Evolutionary conservation across 2,329 filamentous ascomycete genomes (phyloP).

Genomic region (Colletotrichum melonis): DNA sequence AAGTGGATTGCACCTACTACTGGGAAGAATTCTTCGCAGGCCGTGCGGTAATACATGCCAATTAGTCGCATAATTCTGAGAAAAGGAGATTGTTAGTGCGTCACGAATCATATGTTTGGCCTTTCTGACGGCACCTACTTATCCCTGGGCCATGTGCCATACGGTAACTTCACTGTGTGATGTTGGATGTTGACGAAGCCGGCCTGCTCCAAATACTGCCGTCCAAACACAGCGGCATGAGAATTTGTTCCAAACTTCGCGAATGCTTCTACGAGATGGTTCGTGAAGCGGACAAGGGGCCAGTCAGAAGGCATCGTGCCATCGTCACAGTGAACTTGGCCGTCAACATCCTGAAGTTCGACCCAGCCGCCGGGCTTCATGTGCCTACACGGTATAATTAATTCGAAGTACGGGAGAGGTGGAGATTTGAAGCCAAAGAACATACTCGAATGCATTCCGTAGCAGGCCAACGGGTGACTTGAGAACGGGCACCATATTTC

Average conservation of each 20-base stretch:
- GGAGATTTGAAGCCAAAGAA: not conserved
- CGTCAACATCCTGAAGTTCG: slow-evolving; percentile 58
- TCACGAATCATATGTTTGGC: not conserved
- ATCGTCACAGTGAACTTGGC: slow-evolving; percentile 51
- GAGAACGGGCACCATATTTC: slow-evolving; percentile 54
- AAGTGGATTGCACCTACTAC: slow-evolving; percentile 53
- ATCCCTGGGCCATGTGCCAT: slow-evolving; percentile 60
- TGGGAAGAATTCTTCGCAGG: slow-evolving; percentile 54
- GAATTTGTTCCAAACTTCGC: slow-evolving; percentile 50
- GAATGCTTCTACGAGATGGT: slow-evolving; percentile 49
- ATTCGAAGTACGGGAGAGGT: fast-evolving
- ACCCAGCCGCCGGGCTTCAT: slow-evolving; percentile 58
- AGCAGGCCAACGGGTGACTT: slow-evolving; percentile 45
- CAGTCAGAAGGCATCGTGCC: slow-evolving; percentile 46
- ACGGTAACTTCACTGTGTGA: slow-evolving; percentile 55
- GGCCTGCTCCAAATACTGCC: slow-evolving; percentile 48
- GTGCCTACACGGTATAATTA: slow-evolving; percentile 40
- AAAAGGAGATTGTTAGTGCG: not conserved
- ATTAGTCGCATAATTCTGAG: slow-evolving; percentile 50
- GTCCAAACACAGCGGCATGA: slow-evolving; percentile 50
- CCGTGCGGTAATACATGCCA: slow-evolving; percentile 54
- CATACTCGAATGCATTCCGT: slow-evolving; percentile 45
- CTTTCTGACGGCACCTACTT: slow-evolving; percentile 27
- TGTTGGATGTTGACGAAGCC: slow-evolving; percentile 55
- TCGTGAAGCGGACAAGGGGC: slow-evolving; percentile 48